phyloP scores from a whole-genome alignment of 805 yeast genomes.

The Pichia eremophila region DNA sequence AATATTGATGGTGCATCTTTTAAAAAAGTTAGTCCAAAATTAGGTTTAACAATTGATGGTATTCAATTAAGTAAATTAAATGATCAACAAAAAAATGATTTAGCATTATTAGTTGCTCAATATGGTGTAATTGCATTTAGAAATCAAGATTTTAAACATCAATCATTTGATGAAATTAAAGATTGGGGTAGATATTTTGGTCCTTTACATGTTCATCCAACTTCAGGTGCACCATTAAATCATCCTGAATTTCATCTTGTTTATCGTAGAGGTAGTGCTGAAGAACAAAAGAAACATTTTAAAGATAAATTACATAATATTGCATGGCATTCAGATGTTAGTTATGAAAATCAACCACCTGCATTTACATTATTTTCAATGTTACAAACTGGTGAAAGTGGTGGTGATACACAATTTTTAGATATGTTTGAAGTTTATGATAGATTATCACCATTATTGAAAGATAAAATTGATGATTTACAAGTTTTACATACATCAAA shows the following conservation, averaged over 20 bases:
- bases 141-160: slow-evolving; percentile 53
- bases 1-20: slow-evolving; percentile 18
- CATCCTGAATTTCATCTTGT: slow-evolving; percentile 55
- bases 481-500: slow-evolving; percentile 62
- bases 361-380: slow-evolving; percentile 60
- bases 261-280: slow-evolving; percentile 38
- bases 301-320: slow-evolving; percentile 29
- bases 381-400: slow-evolving; percentile 48
- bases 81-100: slow-evolving; percentile 52
- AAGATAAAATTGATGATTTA: slow-evolving; percentile 48
- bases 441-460: slow-evolving; percentile 57
- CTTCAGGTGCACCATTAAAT: slow-evolving; percentile 56
- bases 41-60: slow-evolving; percentile 57
- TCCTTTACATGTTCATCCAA: slow-evolving; percentile 23
- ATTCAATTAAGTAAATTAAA: slow-evolving; percentile 48
- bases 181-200: slow-evolving; percentile 60
- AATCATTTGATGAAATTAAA: slow-evolving; percentile 38
- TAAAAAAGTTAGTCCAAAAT: slow-evolving; percentile 51
- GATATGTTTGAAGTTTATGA: slow-evolving; percentile 63
- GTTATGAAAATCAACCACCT: slow-evolving; percentile 67
- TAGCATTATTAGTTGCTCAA: slow-evolving; percentile 59
- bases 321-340: slow-evolving; percentile 66
- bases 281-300: slow-evolving; percentile 30
- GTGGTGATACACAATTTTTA: slow-evolving; percentile 79
- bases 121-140: slow-evolving; percentile 62